Conservation (phyloP, 1,284 basidiomycete species). For the Sphagnurus paluster region DNA sequence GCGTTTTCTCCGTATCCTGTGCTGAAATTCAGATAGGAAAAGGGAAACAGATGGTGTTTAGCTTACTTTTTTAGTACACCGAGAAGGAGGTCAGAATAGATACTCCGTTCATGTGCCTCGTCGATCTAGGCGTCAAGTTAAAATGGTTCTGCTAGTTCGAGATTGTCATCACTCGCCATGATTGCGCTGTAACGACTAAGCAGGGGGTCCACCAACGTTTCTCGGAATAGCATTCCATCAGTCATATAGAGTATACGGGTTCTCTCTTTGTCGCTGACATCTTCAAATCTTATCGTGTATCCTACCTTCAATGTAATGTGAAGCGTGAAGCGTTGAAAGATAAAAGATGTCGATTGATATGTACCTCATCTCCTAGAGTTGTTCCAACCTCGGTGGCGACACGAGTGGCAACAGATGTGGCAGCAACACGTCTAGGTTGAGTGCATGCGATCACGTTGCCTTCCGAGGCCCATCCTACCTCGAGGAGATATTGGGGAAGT, state of each 20-base stretch:
- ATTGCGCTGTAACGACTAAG: slow-evolving; percentile 92
- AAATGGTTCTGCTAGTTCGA: neutral
- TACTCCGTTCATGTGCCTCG: slow-evolving; percentile 94
- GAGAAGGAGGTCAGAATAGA: slow-evolving; percentile 92
- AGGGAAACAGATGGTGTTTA: slow-evolving; percentile 18
- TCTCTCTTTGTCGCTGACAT: slow-evolving; percentile 76
- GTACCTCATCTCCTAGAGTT: slow-evolving; percentile 87
- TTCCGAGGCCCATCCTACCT: slow-evolving; percentile 85
- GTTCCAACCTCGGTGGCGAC: slow-evolving; percentile 90
- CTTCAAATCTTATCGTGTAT: slow-evolving; percentile 97
- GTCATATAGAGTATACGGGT: slow-evolving; percentile 98
- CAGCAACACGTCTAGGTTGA: slow-evolving; percentile 94
- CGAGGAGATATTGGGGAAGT: slow-evolving; percentile 91
- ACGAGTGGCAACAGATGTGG: slow-evolving; percentile 89
- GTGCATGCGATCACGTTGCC: slow-evolving; percentile 87
- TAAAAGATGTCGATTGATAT: slow-evolving; percentile 18
- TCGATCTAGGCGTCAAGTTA: slow-evolving; percentile 78
- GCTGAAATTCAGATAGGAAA: slow-evolving; percentile 21
- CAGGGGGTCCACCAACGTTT: slow-evolving; percentile 87
- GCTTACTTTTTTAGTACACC: slow-evolving; percentile 87
- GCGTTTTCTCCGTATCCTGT: slow-evolving; percentile 85
- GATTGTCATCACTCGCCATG: slow-evolving; percentile 58
- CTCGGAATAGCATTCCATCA: slow-evolving; percentile 96
- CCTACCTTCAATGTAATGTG: slow-evolving; percentile 67
- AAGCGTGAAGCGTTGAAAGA: neutral